phyloP scores from a whole-genome alignment of 371 early-diverging fungal genomes.

The Mortierella sp. region DNA sequence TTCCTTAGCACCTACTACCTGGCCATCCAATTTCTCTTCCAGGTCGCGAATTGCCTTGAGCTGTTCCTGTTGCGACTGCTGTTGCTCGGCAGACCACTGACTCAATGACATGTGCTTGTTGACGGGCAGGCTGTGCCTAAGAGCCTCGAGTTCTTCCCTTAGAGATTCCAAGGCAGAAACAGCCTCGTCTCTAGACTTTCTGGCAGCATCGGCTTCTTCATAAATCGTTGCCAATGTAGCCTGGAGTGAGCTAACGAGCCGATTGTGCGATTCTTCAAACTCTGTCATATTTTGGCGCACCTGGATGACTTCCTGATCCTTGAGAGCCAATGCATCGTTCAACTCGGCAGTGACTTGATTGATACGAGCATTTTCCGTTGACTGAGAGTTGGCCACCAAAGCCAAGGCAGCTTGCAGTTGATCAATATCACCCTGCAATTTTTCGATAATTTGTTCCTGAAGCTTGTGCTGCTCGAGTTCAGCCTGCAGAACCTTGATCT shows the following conservation, averaged over 20 bases:
- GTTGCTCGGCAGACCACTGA: conserved; percentile 54
- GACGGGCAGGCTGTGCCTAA: conserved; percentile 49
- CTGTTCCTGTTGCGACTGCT: conserved; percentile 50
- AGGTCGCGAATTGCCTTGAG: conserved; percentile 44
- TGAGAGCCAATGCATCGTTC: conserved; percentile 49
- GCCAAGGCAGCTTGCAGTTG: conserved; percentile 36
- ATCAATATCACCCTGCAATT: conserved; percentile 48
- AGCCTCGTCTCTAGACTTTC: conserved; percentile 53
- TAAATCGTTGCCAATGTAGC: conserved; percentile 51
- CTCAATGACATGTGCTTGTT: conserved; percentile 55
- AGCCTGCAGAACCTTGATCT: conserved; percentile 43
- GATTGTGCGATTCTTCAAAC: conserved; percentile 54
- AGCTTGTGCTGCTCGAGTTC: conserved; percentile 54
- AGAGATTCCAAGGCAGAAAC: conserved; percentile 43
- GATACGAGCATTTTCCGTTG: conserved; percentile 50
- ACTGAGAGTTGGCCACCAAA: conserved; percentile 36
- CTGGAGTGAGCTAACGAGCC: conserved; percentile 46
- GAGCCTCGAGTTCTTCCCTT: conserved; percentile 47
- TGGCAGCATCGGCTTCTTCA: conserved; percentile 52
- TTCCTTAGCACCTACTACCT: conserved; percentile 52
- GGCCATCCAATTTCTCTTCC: conserved; percentile 44
- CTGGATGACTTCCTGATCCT: conserved; percentile 52
- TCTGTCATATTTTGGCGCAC: conserved; percentile 56
- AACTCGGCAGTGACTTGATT: conserved; percentile 48
- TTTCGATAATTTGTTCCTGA: conserved; percentile 56